Evolutionary conservation across 2,329 filamentous ascomycete genomes (phyloP), one percentile per base, ranked within the genome.

Genomic region (Neonectria coccinea): DNA sequence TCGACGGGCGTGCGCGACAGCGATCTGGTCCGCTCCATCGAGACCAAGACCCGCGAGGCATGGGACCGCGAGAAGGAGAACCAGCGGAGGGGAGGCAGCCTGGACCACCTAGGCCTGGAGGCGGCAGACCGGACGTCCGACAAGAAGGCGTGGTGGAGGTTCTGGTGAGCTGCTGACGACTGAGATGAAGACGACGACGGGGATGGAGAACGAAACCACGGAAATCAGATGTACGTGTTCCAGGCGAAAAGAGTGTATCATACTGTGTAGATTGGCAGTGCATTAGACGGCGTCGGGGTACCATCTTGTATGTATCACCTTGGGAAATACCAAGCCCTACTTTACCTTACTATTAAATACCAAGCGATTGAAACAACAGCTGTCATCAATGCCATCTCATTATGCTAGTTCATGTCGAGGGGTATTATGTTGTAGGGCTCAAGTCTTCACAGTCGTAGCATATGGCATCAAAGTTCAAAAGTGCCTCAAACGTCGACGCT

Each of bases 121-220:
- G 70, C 71, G 22, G 71, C 59, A 33, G 67, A 62, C 20, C 73
- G 70, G 66, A 60, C 73, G 36, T 56, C 74, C 2, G 72, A 76
- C 51, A 85, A 84, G 79, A 86, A 84, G 78, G 79, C 83, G 78
- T 85, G 81, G 81, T 85, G 82, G 82, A 84, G 81, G 80, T 77
- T 75, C 7, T 81, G 77, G 77, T 80, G 67, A 74, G 48, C n/a
- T n/a, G n/a, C 53, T 14, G 53, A 50, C 53, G 62, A 53, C 44
- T 29, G 60, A 55, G 39, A 48, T 25, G 60, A 79, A 74, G 65
- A 66, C 55, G 56, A 66, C 63, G 25, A 51, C n/a, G 27, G 27
- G n/a, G 51, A 12, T 16, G 14, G 33, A 54, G 39, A 25, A 58
- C 41, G 54, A 59, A 16, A 59, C 48, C 39, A 60, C 51, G 56